Evolutionary conservation across 2,329 filamentous ascomycete genomes (phyloP), one percentile per base, ranked within the genome.

Genomic region (Xylariomycetidae sp.): DNA sequence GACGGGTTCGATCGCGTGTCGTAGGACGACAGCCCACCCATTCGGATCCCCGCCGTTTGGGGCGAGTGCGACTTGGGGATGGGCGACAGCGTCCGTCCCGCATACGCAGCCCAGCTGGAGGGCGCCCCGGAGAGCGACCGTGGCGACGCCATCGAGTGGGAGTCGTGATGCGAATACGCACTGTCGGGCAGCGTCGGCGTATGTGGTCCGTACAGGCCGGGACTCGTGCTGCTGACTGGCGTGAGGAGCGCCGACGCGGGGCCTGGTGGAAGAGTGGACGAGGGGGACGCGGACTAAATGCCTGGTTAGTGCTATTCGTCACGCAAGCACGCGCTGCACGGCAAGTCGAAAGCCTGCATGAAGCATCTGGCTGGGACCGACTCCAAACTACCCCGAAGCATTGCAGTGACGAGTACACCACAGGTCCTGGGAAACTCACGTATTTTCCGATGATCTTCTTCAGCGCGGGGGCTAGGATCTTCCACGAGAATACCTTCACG

Each of bases 381-480:
- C n/a, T n/a, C n/a, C n/a, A n/a, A n/a, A n/a, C n/a, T n/a, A n/a
- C n/a, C n/a, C n/a, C n/a, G n/a, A n/a, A n/a, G n/a, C n/a, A n/a
- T n/a, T n/a, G n/a, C n/a, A n/a, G n/a, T n/a, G n/a, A n/a, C n/a
- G n/a, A n/a, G n/a, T n/a, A n/a, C n/a, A n/a, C n/a, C n/a, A n/a
- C n/a, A n/a, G n/a, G n/a, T n/a, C n/a, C n/a, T n/a, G n/a, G n/a
- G 25, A 9, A 38, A 50, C 52, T 52, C 32, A 58, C 54, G 61
- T 96, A 98, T 82, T 98, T 98, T 52, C 86, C 82, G 57, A 98
- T 94, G 53, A 98, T 96, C 70, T 98, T 98, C 73, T 93, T 94
- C 46, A 98, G 72, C 0, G 92, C 90, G 39, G 79, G 75, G 30
- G 77, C 76, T 27, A 98, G 71, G 39, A 92, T 86, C 60, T 88